Base-by-base conservation (phyloP, 441 rosid genomes). In the Syzygium syzygioides region DNA sequence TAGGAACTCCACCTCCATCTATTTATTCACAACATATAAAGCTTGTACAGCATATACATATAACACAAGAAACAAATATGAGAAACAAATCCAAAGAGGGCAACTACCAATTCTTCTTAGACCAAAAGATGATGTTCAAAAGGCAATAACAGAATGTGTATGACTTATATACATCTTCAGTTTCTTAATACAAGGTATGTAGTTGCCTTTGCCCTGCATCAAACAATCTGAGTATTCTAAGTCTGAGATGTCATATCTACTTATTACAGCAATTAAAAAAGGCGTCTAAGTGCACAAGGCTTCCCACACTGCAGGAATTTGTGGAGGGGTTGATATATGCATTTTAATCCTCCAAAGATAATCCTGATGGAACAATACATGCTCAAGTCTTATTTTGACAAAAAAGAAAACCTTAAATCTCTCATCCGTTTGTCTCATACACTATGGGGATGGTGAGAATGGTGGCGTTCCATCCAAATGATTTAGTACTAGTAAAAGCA, bases 1-100 rank as follows among this genome's bases (percentile, higher is more conserved):
- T 90, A 80, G 99, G 96, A 50, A 71, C 80, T 71, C 80, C 92
- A 94, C 92, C 91, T 92, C 96, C 94, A 93, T 25, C 90, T 45
- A 89, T 89, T 97, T 96, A 90, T 91, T 91, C 41, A 87, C 76
- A 55, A 62, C 87, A 86, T 86, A 20, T 87, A 87, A 60, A 60
- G 56, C 30, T 23, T 83, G 79, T 20, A 9, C 28, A 0, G 55
- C 25, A 85, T 26, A 53, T 54, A 37, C 2, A n/a, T 55, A 32
- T 71, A 34, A 37, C 28, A 71, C 50, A 20, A 71, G 28, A 1
- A 19, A 9, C 13, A 34, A 71, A 37, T 13, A 20, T 7, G 23
- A 34, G 80, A 37, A 71, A 71, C 80, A 37, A 60, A 71, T 71
- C 26, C 50, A 6, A 1, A 37, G 15, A 25, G 48, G 4, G 28